Percentiles rank a stretch among this genome's conserved stretches.
These are phyloP conservation scores for Micractinium sp. DNA, from an alignment of 139 green algal species.

Conservation along the genomic window DNA sequence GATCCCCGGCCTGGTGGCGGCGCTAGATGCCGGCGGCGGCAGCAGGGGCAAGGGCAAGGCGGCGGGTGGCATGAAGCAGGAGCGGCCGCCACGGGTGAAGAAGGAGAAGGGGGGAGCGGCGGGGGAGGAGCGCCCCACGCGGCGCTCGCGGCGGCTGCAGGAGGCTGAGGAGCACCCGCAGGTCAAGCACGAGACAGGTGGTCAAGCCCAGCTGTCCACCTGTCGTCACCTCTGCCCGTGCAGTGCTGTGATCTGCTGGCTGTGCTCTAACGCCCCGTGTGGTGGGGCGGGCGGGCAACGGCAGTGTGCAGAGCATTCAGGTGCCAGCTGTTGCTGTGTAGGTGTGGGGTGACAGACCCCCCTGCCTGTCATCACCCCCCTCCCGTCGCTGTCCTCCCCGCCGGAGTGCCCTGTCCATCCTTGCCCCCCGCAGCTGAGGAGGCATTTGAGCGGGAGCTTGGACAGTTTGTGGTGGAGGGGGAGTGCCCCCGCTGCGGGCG, in stretches of 20 bases:
- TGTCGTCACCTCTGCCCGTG: too few species aligned
- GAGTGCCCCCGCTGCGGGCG: slow-evolving; percentile 44
- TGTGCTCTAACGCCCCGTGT: too few species aligned
- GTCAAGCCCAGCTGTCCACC: neutral
- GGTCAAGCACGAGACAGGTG: neutral
- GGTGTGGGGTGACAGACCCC: too few species aligned
- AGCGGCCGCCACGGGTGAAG: neutral
- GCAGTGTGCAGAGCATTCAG: too few species aligned
- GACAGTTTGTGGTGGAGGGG: slow-evolving; percentile 34
- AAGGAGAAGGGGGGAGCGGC: neutral
- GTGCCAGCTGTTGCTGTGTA: neutral
- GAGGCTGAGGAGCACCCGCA: slow-evolving; percentile 24
- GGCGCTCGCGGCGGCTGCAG: neutral
- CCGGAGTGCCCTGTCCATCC: neutral
- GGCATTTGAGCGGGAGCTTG: slow-evolving; percentile 39
- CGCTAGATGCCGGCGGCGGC: neutral
- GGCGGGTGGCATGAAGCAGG: neutral
- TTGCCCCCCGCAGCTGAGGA: slow-evolving; percentile 16
- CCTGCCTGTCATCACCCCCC: too few species aligned
- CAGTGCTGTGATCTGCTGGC: too few species aligned
- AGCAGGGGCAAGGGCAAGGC: neutral
- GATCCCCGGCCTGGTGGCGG: slow-evolving; percentile 16
- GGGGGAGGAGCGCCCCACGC: neutral
- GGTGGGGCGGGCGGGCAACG: too few species aligned
- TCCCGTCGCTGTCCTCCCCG: too few species aligned